Evolutionary conservation across 2,329 filamentous ascomycete species (phyloP), one percentile per base, ranked within the genome.

Genomic region (Trichoderma aggressivum): DNA sequence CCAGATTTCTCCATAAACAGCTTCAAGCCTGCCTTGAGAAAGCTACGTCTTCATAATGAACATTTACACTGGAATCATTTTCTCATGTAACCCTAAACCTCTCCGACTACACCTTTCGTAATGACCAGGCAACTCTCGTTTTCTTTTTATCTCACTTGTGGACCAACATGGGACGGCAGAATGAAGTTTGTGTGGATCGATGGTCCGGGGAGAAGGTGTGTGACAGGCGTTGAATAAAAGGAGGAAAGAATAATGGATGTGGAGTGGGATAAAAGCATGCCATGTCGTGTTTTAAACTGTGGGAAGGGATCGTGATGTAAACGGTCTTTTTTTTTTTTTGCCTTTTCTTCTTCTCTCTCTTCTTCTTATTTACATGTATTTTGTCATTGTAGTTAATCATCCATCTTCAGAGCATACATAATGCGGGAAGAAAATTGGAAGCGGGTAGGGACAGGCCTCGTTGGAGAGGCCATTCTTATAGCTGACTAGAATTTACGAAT

Each of bases 1-100:
- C 14, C 16, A 11, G 18, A 28, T 61, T n/a, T 16, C 6, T 21
- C 2, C 21, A 21, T 21, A 32, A 43, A 34, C 28, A 79, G 78
- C 73, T 77, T n/a, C 71, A 73, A 36, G 71, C 72, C 10, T 79
- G 77, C 62, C 71, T 79, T 56, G 77, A 79, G 36, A 77, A 73
- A 32, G 73, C 76, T 34, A 56, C 76, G 16, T 69, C 70, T 65
- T 63, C 53, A 28, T 68, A 43, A 71, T 60, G 14, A 67, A 34
- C 56, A 64, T 60, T 28, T 30, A 12, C 68, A 11, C 67, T 39
- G 28, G 68, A 62, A 56, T 14, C 7, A 36, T 63, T 32, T 47
- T 63, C 24, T 70, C 59, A 39, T 70, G 43, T 70, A 70, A 63
- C 21, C 58, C 34, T 53, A 61, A 24, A 58, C 30, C 24, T 36